phyloP scores from a whole-genome alignment of 139 green algal species.

The Micractinium sp. region DNA sequence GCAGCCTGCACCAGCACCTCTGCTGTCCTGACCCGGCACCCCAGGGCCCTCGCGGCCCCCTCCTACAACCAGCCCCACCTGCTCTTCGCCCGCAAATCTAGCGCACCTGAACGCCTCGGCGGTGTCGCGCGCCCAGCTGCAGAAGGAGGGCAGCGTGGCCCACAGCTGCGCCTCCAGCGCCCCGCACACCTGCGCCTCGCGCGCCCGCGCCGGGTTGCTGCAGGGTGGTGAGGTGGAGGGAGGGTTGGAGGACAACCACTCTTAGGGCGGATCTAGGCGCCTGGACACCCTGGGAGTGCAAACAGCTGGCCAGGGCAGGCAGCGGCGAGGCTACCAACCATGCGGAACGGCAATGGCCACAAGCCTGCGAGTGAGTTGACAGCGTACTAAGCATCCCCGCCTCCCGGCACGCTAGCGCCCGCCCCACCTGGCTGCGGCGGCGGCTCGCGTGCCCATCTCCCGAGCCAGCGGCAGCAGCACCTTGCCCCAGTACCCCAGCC shows the following conservation, averaged over 20 bases:
- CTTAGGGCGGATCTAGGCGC: too few relatives aligned
- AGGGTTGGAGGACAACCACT: too few relatives aligned
- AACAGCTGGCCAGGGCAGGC: neutral
- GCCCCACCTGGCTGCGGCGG: constrained; percentile 12
- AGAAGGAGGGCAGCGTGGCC: constrained; percentile 83
- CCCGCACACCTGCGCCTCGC: constrained; percentile 64
- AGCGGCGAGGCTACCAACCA: neutral
- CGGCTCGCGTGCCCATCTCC: constrained; percentile 55
- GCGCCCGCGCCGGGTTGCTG: constrained; percentile 12
- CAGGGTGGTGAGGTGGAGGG: neutral
- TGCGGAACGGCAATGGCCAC: too few relatives aligned
- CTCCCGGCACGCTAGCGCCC: neutral
- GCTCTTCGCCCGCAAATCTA: neutral
- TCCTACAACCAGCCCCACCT: neutral
- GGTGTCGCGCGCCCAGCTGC: constrained; percentile 75
- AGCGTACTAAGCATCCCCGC: neutral
- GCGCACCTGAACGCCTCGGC: constrained; percentile 42
- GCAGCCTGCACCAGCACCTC: too few relatives aligned
- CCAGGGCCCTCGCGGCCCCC: neutral
- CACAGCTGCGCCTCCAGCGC: constrained; percentile 81
- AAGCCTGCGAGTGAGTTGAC: neutral
- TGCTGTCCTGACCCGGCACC: too few relatives aligned
- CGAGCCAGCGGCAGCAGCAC: constrained; percentile 78
- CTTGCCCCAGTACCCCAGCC: constrained; percentile 71
- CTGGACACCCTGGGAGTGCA: neutral